phyloP scores from a whole-genome alignment of 2,329 filamentous ascomycete genomes.

The Aspergillus ochraceus region DNA sequence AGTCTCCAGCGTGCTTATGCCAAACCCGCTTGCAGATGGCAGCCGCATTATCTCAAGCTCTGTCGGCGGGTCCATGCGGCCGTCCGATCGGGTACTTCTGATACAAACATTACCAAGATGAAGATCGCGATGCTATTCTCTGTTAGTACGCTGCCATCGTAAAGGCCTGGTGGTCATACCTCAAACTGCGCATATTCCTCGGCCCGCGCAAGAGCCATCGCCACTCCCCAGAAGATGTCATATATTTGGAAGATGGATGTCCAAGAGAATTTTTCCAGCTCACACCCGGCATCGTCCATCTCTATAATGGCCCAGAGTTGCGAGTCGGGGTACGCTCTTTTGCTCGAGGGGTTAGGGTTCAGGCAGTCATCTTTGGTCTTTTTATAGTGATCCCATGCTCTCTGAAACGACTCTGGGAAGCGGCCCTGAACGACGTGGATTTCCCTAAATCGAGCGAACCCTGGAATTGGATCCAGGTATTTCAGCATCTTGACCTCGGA shows the following conservation, averaged over 20 bases:
- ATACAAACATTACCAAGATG: constrained; percentile 69
- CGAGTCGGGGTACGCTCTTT: constrained; percentile 52
- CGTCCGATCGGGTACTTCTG: constrained; percentile 33
- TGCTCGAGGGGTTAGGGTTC: constrained; percentile 59
- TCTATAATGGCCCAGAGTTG: constrained; percentile 66
- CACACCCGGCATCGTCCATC: constrained; percentile 65
- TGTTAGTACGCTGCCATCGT: constrained; percentile 9
- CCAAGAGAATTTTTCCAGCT: constrained; percentile 51
- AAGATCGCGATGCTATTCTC: constrained; percentile 58
- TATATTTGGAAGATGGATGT: constrained; percentile 52
- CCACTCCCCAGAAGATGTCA: constrained; percentile 69
- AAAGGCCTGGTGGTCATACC: constrained; percentile 21
- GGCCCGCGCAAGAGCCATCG: constrained; percentile 60
- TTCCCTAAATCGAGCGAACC: constrained; percentile 63
- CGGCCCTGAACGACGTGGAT: constrained; percentile 59
- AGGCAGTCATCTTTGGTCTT: constrained; percentile 46
- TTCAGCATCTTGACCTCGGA: constrained; percentile 55
- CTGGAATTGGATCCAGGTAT: constrained; percentile 59
- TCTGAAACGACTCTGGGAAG: constrained; percentile 53
- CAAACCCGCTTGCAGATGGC: constrained; percentile 44
- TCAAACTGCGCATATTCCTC: constrained; percentile 63
- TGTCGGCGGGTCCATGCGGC: constrained; percentile 33
- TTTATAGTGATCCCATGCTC: constrained; percentile 44
- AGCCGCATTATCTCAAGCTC: constrained; percentile 31
- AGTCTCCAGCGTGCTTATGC: constrained; percentile 58